A percentile compares a stretch with the other conserved stretches of the same genome.
Evolutionary conservation across 2,329 filamentous ascomycete genomes (phyloP).

Genomic region (Paecilomyces niveus): DNA sequence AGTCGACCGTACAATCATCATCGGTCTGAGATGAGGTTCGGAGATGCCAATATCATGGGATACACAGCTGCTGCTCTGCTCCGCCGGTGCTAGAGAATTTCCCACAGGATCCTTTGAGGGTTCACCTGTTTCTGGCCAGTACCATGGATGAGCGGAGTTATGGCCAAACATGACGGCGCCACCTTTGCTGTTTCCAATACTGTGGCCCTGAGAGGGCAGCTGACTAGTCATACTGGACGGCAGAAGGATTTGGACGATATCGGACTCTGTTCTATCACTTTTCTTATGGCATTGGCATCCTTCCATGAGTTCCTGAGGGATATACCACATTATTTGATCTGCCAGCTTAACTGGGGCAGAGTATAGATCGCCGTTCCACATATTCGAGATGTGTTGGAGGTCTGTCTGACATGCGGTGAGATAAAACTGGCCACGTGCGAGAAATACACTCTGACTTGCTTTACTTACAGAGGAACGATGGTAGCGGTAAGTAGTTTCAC

Average conservation of each 20-base stretch:
- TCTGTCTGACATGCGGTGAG: constrained; percentile 12
- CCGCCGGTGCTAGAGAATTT: no score
- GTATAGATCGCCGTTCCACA: constrained; percentile 10
- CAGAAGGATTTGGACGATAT: constrained; percentile 4
- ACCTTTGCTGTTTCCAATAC: background rate
- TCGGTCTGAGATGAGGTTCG: no score
- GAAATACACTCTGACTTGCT: background rate
- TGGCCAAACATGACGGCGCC: constrained; percentile 10
- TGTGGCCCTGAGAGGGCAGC: background rate
- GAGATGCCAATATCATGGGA: no score
- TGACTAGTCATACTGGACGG: constrained; percentile 5
- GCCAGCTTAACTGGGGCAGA: constrained; percentile 8
- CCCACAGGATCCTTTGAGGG: constrained; percentile 1
- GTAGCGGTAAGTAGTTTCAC: background rate
- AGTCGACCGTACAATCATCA: constrained; percentile 1
- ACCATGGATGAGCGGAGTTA: constrained; percentile 10
- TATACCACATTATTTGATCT: constrained; percentile 12
- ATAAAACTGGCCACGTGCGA: constrained; percentile 14
- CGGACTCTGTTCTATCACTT: background rate
- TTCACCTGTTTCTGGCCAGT: constrained; percentile 9
- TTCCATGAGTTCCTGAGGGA: background rate
- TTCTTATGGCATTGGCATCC: constrained; percentile 1
- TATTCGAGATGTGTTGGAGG: no score
- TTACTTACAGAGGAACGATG: background rate
- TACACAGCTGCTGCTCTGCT: no score